Conservation (phyloP, 2,329 filamentous ascomycete species). For the Ploettnerulaceae sp. region DNA sequence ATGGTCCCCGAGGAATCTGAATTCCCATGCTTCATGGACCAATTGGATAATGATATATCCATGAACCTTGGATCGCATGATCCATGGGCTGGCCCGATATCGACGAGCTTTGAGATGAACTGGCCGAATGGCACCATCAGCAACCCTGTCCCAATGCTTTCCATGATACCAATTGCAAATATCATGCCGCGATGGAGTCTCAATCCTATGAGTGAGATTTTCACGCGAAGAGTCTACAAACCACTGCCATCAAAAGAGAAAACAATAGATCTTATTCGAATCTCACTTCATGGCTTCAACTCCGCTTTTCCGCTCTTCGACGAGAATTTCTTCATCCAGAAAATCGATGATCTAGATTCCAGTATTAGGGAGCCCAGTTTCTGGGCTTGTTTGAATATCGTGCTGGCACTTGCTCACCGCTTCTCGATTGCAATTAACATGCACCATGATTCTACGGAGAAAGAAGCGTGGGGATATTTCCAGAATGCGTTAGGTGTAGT, state of each 20-base stretch:
- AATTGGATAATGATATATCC: neutral
- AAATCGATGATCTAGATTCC: constrained; percentile 10
- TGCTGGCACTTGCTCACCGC: constrained; percentile 24
- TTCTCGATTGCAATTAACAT: constrained; percentile 8
- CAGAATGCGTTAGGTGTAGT: constrained; percentile 20
- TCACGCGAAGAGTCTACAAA: constrained; percentile 13
- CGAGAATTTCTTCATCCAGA: constrained; percentile 13
- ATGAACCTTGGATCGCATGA: neutral
- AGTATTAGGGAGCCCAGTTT: constrained; percentile 19
- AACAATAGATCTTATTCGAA: constrained; percentile 15
- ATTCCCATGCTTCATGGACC: neutral
- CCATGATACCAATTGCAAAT: neutral
- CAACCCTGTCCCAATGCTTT: neutral
- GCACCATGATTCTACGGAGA: constrained; percentile 8
- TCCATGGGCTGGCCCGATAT: neutral
- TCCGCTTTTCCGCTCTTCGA: constrained; percentile 23
- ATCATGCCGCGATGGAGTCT: constrained; percentile 5
- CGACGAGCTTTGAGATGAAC: neutral
- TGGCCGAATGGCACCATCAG: neutral
- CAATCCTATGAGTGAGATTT: constrained; percentile 1
- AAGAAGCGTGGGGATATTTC: constrained; percentile 21
- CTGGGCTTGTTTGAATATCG: constrained; percentile 29
- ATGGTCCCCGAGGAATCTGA: neutral
- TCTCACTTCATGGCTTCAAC: constrained; percentile 17
- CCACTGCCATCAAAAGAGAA: constrained; percentile 13